phyloP scores from a whole-genome alignment of 2,329 filamentous ascomycete species.

The Aulographum hederae region DNA sequence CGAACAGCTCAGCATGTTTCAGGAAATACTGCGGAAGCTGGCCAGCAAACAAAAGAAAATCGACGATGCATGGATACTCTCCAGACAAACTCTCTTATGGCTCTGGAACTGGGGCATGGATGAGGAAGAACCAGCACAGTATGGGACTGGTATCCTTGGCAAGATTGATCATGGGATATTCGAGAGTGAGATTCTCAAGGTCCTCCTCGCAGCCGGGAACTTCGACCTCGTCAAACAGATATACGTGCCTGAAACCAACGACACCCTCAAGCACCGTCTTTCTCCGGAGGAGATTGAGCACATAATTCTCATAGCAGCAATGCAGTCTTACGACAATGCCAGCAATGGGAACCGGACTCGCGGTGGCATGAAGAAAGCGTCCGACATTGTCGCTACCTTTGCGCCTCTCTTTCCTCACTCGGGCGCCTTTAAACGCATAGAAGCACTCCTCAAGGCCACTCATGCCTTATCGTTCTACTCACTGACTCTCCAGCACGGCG shows the following conservation, averaged over 20 bases:
- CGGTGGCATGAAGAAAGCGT: constrained; percentile 59
- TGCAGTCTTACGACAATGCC: constrained; percentile 62
- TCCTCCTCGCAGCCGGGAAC: constrained; percentile 41
- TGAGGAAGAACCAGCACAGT: constrained; percentile 15
- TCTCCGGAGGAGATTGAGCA: constrained; percentile 34
- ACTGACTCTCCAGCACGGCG: constrained; percentile 59
- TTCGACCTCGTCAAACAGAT: constrained; percentile 38
- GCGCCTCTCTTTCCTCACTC: constrained; percentile 36
- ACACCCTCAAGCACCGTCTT: constrained; percentile 20
- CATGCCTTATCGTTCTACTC: constrained; percentile 61
- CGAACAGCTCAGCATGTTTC: constrained; percentile 44
- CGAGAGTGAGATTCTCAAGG: constrained; percentile 54
- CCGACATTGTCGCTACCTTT: constrained; percentile 55
- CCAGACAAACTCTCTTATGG: constrained; percentile 52
- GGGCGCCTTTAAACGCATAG: constrained; percentile 34
- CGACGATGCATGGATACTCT: constrained; percentile 43
- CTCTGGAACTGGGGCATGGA: constrained; percentile 51
- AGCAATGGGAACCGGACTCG: constrained; percentile 63
- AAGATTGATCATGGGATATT: constrained; percentile 41
- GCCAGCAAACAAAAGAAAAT: constrained; percentile 36
- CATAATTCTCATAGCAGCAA: constrained; percentile 42
- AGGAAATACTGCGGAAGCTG: constrained; percentile 39
- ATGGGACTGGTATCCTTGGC: constrained; percentile 33
- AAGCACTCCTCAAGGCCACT: constrained; percentile 51
- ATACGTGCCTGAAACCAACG: constrained; percentile 39